phyloP scores from a whole-genome alignment of 2,329 filamentous ascomycete species.

The Alternaria sp. region DNA sequence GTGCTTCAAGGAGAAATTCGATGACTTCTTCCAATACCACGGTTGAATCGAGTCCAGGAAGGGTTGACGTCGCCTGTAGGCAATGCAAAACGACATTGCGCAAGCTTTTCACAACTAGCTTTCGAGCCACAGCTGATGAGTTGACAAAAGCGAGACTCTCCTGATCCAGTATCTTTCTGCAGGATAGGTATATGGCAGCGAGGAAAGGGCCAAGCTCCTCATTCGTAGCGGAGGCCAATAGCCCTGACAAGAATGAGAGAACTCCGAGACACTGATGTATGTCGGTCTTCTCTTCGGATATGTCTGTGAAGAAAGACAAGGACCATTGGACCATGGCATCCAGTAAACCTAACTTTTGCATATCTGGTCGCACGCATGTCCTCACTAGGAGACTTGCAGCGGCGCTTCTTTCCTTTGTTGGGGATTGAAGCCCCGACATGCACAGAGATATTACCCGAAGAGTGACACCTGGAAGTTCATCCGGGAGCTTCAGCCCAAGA shows the following conservation, averaged over 20 bases:
- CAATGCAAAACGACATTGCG: slow-evolving; percentile 74
- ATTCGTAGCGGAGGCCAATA: slow-evolving; percentile 74
- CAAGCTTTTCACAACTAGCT: slow-evolving; percentile 83
- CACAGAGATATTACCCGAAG: slow-evolving; percentile 73
- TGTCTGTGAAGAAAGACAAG: slow-evolving; percentile 63
- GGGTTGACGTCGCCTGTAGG: slow-evolving; percentile 52
- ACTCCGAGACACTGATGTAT: slow-evolving; percentile 80
- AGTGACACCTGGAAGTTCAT: slow-evolving; percentile 71
- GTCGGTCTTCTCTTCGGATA: slow-evolving; percentile 52
- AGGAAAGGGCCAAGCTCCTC: slow-evolving; percentile 75
- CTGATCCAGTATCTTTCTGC: slow-evolving; percentile 64
- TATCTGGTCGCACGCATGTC: slow-evolving; percentile 82
- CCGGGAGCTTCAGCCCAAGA: slow-evolving; percentile 61
- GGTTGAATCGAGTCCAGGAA: slow-evolving; percentile 46
- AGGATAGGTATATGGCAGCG: slow-evolving; percentile 67
- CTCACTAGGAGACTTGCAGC: slow-evolving; percentile 84
- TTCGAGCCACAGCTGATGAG: slow-evolving; percentile 79
- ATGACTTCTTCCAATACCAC: slow-evolving; percentile 75
- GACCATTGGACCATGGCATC: slow-evolving; percentile 74
- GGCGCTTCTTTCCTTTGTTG: slow-evolving; percentile 88
- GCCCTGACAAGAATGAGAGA: slow-evolving; percentile 78
- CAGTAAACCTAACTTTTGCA: slow-evolving; percentile 78
- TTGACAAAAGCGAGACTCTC: slow-evolving; percentile 63
- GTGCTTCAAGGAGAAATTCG: slow-evolving; percentile 75
- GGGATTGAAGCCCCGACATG: slow-evolving; percentile 71